Conservation (phyloP, 2,329 filamentous ascomycete species). For the Fusarium miscanthi region DNA sequence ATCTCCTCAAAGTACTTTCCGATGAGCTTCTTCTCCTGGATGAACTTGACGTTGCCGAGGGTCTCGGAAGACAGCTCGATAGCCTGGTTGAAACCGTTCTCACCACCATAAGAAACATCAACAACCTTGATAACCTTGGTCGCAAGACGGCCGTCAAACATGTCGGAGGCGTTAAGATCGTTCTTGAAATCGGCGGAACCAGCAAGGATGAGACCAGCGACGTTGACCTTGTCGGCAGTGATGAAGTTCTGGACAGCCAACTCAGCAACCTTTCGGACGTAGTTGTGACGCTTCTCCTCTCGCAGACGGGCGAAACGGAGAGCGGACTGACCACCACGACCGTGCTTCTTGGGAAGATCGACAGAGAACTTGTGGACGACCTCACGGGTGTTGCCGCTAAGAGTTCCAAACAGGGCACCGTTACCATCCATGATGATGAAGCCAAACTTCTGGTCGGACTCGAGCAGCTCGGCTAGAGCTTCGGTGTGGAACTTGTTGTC, state of each 20-base stretch:
- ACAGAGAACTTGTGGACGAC: constrained; percentile 98
- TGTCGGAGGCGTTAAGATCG: constrained; percentile 95
- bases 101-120: constrained; percentile 97
- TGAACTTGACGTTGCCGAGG: constrained; percentile 98
- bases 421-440: constrained; percentile 99
- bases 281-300: constrained; percentile 99
- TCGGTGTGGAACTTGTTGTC: constrained; percentile 99
- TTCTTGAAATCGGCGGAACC: constrained; percentile 99
- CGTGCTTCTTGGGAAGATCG: constrained; percentile 99
- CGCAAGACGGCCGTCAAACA: constrained; percentile 93
- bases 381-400: constrained; percentile 97
- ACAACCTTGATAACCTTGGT: constrained; percentile 99
- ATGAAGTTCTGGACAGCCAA: constrained; percentile 99
- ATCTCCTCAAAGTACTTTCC: constrained; percentile 99
- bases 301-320: constrained; percentile 99
- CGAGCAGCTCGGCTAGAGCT: constrained; percentile 93
- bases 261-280: constrained; percentile 98
- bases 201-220: constrained; percentile 92
- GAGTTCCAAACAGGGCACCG: constrained; percentile 93
- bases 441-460: constrained; percentile 98
- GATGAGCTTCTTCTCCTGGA: constrained; percentile 99
- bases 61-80: constrained; percentile 97
- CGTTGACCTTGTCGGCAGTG: constrained; percentile 97
- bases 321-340: constrained; percentile 99
- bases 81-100: constrained; percentile 99